phyloP scores from a whole-genome alignment of 2,329 filamentous ascomycete genomes.

The Fusarium torulosum region DNA sequence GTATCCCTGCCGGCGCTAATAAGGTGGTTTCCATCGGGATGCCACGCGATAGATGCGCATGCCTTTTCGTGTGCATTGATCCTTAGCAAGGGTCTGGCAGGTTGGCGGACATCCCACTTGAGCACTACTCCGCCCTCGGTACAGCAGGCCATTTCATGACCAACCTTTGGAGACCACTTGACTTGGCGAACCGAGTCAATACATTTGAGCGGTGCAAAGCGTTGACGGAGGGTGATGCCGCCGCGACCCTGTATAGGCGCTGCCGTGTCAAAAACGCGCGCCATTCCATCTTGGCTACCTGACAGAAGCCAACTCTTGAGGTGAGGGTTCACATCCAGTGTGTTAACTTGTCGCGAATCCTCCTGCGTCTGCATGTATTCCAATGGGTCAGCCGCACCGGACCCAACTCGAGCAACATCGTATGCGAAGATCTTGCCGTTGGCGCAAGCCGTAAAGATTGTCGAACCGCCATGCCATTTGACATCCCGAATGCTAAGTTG shows the following conservation, averaged over 20 bases:
- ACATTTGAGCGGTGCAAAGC: conserved; percentile 56
- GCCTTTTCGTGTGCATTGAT: conserved; percentile 73
- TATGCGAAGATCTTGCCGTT: conserved; percentile 75
- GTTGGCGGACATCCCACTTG: conserved; percentile 73
- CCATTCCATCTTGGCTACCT: conserved; percentile 73
- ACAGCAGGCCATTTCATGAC: conserved; percentile 72
- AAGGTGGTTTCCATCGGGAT: conserved; percentile 75
- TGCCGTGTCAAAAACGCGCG: conserved; percentile 71
- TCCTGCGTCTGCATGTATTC: conserved; percentile 70
- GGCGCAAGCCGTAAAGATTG: conserved; percentile 72
- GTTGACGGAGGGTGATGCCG: conserved; percentile 63
- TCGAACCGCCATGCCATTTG: conserved; percentile 67
- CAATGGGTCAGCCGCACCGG: conserved; percentile 59
- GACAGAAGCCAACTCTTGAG: conserved; percentile 69
- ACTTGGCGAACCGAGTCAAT: conserved; percentile 67
- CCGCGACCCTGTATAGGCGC: conserved; percentile 62
- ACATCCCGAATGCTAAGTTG: conserved; percentile 74
- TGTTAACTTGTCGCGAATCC: conserved; percentile 73
- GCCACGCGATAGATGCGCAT: conserved; percentile 73
- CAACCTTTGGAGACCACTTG: conserved; percentile 73
- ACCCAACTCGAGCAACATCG: conserved; percentile 65
- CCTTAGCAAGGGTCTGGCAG: conserved; percentile 65
- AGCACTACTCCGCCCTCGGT: conserved; percentile 72
- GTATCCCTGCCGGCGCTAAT: conserved; percentile 73
- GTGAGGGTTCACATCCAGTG: conserved; percentile 73